These are phyloP conservation scores for Aureobasidium sp. DNA, from an alignment of 2,329 filamentous ascomycete genomes.

Conservation along the genomic window DNA sequence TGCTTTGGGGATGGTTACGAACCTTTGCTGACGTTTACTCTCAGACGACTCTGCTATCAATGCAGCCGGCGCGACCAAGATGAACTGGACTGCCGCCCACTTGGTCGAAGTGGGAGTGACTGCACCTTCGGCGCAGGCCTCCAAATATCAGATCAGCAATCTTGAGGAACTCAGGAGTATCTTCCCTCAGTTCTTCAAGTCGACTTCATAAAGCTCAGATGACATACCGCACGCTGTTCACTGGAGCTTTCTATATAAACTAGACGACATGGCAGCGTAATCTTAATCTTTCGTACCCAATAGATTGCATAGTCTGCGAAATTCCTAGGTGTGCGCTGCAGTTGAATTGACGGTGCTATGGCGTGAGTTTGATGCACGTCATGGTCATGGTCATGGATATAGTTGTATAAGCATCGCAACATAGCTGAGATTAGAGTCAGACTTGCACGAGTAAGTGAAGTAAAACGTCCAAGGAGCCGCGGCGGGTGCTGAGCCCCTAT, in stretches of 20 bases:
- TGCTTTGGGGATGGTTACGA: not conserved
- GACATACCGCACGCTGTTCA: not conserved
- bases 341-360: not conserved
- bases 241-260: not conserved
- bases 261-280: not conserved
- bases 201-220: not conserved
- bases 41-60: conserved; percentile 82
- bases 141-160: conserved; percentile 61
- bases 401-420: not conserved
- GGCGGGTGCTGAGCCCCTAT: not conserved
- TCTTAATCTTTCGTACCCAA: not conserved
- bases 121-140: conserved; percentile 52
- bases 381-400: not conserved
- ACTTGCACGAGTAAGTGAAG: not conserved
- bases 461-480: conserved; percentile 6
- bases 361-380: not conserved
- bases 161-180: conserved; percentile 65
- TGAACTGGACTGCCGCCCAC: conserved; percentile 83
- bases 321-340: not conserved
- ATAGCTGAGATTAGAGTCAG: not conserved
- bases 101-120: conserved; percentile 68
- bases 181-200: conserved; percentile 81
- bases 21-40: not conserved
- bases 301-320: not conserved
- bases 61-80: conserved; percentile 62